Evolutionary conservation across 495 filamentous ascomycete genomes (phyloP).

Genomic region (Penicillium pancosmium): DNA sequence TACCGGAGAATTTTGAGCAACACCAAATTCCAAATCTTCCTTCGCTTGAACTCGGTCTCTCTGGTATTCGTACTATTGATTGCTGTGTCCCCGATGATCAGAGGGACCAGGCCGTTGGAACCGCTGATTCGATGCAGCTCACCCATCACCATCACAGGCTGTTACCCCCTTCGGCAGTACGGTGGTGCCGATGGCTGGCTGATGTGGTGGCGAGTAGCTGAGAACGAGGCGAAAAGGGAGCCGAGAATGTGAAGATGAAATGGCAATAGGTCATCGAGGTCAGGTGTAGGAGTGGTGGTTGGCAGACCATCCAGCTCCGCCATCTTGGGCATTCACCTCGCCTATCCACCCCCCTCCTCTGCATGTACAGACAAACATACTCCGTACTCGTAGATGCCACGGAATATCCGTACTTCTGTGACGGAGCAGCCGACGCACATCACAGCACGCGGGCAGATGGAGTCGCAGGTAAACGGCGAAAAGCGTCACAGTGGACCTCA

Average conservation of each 20-base stretch:
- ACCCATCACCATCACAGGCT: conserved; percentile 4
- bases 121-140: conserved; percentile 10
- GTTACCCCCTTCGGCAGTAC: neutral
- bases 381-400: neutral
- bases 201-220: neutral
- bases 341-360: no score
- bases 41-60: neutral
- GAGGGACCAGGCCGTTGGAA: neutral
- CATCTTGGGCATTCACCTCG: no score
- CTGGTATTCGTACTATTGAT: conserved; percentile 10
- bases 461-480: conserved; percentile 3
- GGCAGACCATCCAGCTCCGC: no score
- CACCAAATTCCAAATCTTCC: conserved; percentile 12
- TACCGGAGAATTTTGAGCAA: conserved; percentile 12
- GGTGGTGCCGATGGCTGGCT: neutral
- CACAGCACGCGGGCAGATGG: neutral
- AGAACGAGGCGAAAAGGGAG: no score
- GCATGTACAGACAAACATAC: neutral
- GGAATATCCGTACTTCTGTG: neutral
- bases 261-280: no score
- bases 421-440: no score
- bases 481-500: conserved; percentile 1
- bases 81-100: conserved; percentile 9
- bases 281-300: no score
- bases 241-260: no score